Percentiles rank a stretch among this genome's conserved stretches.
Evolutionary conservation across 2,329 filamentous ascomycete species (phyloP).

Genomic region (Xylaria sp.): DNA sequence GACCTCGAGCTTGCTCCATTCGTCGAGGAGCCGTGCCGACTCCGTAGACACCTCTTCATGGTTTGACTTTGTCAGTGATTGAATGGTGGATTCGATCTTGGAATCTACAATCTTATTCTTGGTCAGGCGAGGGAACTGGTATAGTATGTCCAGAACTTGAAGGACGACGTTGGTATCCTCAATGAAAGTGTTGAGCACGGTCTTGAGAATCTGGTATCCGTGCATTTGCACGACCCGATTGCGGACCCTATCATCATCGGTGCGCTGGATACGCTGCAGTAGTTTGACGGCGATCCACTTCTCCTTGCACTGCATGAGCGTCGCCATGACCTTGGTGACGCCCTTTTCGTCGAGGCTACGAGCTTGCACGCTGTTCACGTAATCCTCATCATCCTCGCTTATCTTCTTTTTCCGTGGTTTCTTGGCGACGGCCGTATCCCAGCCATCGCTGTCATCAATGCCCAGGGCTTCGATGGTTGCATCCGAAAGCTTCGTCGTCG

Average conservation of each 20-base stretch:
- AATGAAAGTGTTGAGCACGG: slow-evolving; percentile 82
- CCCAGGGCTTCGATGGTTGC: slow-evolving; percentile 94
- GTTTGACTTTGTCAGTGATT: slow-evolving; percentile 72
- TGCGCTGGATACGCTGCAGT: slow-evolving; percentile 85
- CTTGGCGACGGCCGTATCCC: slow-evolving; percentile 90
- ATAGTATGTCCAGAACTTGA: slow-evolving; percentile 89
- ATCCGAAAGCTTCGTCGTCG: slow-evolving; percentile 89
- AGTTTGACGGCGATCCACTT: slow-evolving; percentile 99
- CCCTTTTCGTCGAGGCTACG: slow-evolving; percentile 49
- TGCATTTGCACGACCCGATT: slow-evolving; percentile 95
- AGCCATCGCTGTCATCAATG: slow-evolving; percentile 90
- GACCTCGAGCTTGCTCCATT: slow-evolving; percentile 89
- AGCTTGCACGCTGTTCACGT: slow-evolving; percentile 77
- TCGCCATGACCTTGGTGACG: slow-evolving; percentile 64
- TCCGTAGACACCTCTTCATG: slow-evolving; percentile 80
- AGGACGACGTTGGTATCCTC: slow-evolving; percentile 91
- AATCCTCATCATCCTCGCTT: slow-evolving; percentile 93
- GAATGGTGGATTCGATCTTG: slow-evolving; percentile 86
- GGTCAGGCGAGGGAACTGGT: slow-evolving; percentile 88
- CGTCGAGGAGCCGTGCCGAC: slow-evolving; percentile 76
- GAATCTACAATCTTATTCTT: slow-evolving; percentile 98
- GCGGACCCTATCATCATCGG: slow-evolving; percentile 85
- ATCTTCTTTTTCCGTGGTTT: slow-evolving; percentile 92
- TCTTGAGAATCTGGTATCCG: slow-evolving; percentile 94
- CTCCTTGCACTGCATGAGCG: slow-evolving; percentile 97